Conservation (phyloP, 495 filamentous ascomycete species). For the Podospora comata region DNA sequence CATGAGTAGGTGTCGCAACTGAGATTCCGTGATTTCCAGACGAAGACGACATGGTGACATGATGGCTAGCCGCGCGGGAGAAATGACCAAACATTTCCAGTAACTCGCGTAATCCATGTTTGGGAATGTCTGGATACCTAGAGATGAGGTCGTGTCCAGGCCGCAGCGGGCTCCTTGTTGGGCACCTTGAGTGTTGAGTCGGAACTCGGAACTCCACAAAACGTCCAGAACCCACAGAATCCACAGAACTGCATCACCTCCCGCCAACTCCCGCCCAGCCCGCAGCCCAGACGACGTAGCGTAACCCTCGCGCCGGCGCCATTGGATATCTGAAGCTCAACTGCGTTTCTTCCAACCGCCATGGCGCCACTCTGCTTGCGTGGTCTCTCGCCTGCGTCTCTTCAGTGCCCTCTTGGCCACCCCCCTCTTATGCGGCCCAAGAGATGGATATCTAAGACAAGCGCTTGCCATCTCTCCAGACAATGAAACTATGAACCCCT, state of each 20-base stretch:
- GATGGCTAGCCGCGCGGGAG: background rate
- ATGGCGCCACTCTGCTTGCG: conserved; percentile 5
- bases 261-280: background rate
- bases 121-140: no score
- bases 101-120: no score
- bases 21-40: background rate
- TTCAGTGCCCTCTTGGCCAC: background rate
- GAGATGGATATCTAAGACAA: background rate
- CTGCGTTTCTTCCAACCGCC: background rate
- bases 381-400: background rate
- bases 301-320: background rate
- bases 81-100: background rate
- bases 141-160: background rate
- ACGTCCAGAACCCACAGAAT: background rate
- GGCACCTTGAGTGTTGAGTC: background rate
- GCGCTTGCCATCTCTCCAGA: background rate
- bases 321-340: background rate
- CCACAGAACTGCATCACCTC: background rate
- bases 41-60: background rate
- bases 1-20: no score
- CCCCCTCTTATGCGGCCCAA: background rate
- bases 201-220: background rate
- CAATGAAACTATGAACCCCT: conserved; percentile 7
- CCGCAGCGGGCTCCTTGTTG: background rate
- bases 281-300: background rate